phyloP scores from a whole-genome alignment of 768 basidiomycete genomes.

The Rhodotorula graminis region DNA sequence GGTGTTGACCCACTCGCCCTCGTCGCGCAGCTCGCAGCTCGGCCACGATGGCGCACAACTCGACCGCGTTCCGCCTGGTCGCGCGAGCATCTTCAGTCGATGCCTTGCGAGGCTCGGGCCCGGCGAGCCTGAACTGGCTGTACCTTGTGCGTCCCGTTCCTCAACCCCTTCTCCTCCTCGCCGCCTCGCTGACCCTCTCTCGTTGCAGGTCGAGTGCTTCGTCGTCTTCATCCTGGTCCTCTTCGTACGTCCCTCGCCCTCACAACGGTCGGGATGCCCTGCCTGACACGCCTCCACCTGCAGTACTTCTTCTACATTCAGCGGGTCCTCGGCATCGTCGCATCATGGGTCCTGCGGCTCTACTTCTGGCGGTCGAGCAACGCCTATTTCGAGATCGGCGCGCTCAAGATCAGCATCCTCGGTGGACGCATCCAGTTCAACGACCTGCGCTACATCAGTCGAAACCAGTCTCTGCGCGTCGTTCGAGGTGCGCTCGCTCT shows the following conservation, averaged over 20 bases:
- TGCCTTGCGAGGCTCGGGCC: neutral
- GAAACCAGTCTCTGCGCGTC: constrained; percentile 80
- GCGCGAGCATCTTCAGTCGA: neutral
- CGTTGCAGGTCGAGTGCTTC: neutral
- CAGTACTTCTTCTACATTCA: constrained; percentile 83
- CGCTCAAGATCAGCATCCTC: constrained; percentile 83
- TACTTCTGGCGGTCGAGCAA: constrained; percentile 71
- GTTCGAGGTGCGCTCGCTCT: constrained; percentile 46
- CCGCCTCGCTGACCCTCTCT: neutral
- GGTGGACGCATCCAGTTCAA: constrained; percentile 82
- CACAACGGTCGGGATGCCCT: neutral
- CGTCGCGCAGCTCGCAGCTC: too few relatives aligned
- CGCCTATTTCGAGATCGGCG: constrained; percentile 79
- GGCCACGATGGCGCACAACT: neutral
- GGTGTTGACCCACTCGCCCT: too few relatives aligned
- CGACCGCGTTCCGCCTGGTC: neutral
- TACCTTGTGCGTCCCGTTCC: constrained; percentile 6
- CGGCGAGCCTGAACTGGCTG: constrained; percentile 24
- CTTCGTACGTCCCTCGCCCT: neutral
- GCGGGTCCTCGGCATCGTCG: constrained; percentile 65
- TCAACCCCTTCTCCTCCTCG: too few relatives aligned
- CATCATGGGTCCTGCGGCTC: constrained; percentile 64
- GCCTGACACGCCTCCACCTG: neutral
- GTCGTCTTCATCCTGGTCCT: constrained; percentile 17
- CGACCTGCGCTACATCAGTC: constrained; percentile 82